A percentile compares a stretch with the other conserved stretches of the same genome.
phyloP scores from a whole-genome alignment of 495 filamentous ascomycete species.

The Hypoxylon perforatum region DNA sequence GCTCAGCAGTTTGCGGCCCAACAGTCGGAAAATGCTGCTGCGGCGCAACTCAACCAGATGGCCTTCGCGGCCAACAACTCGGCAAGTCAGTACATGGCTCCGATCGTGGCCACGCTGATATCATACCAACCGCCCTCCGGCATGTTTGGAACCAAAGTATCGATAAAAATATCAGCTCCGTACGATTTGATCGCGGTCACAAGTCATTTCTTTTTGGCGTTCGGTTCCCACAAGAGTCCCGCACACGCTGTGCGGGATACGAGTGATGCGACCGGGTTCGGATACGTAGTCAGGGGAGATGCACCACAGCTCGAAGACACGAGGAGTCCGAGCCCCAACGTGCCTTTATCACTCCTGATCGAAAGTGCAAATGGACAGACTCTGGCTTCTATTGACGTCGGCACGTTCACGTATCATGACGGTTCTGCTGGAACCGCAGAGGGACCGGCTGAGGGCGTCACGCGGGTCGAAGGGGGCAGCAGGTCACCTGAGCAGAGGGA shows the following conservation, averaged over 20 bases:
- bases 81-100: conserved; percentile 61
- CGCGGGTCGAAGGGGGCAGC: conserved; percentile 48
- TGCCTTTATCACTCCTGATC: conserved; percentile 78
- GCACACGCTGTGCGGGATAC: conserved; percentile 71
- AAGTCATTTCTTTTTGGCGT: conserved; percentile 73
- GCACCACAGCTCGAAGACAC: conserved; percentile 78
- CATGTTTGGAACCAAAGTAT: conserved; percentile 72
- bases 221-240: conserved; percentile 75
- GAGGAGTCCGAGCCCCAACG: conserved; percentile 70
- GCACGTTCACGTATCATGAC: conserved; percentile 76
- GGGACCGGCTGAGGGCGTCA: conserved; percentile 57
- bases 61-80: conserved; percentile 64
- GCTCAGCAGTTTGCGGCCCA: conserved; percentile 54
- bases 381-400: conserved; percentile 73
- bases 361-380: conserved; percentile 72
- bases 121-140: conserved; percentile 76
- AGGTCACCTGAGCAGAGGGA: conserved; percentile 57
- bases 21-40: conserved; percentile 59
- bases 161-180: conserved; percentile 76
- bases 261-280: conserved; percentile 67
- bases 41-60: conserved; percentile 61
- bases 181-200: conserved; percentile 72
- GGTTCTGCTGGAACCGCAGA: conserved; percentile 48
- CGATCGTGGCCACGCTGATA: conserved; percentile 66
- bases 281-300: conserved; percentile 78